Evolutionary conservation across 75 land plant species (phyloP), one percentile per base, ranked within the genome.

Genomic region (Cupressus sempervirens): DNA sequence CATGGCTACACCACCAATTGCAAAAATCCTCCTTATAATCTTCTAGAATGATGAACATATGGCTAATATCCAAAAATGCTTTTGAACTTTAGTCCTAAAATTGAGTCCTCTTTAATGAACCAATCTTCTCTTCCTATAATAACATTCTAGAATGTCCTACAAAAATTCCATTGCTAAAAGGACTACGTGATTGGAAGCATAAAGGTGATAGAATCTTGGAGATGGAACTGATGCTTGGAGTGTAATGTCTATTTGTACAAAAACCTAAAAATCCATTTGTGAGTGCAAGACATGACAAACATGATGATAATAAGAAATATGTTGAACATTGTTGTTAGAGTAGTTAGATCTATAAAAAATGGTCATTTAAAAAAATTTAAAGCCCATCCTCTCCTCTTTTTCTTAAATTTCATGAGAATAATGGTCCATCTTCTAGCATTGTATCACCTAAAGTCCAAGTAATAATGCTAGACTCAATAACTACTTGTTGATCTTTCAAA

Each of bases 401-500:
- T 35, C 56, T 68, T 26, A 84, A 13, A 65, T 87, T 86, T 70
- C 73, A 81, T 30, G 95, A 83, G 41, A 90, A 84, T 30, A 94
- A 74, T 58, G 90, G 87, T 56, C 95, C 96, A 86, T 96, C 96
- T 90, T 98, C 95, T 75, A 91, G 56, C 70, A 98, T 86, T 32
- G 99, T 96, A 89, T 95, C 99, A n/a, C 99, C 99, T 56, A 92
- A 87, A 58, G 99, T 98, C 99, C 99, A 98, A n/a, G 99, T 96
- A 62, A 94, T 93, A 83, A 96, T 95, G 34, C 99, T 98, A 85
- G 98, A 94, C 68, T 95, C 99, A 85, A 98, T 86, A 79, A 74
- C 84, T 14, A 98, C 88, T 83, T 94, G 91, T 0, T 84, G 88
- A 89, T 96, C 94, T 23, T 86, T 74, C 41, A 98, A 91, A 79